These are phyloP conservation scores for Oehlia diaphana DNA, from an alignment of 192 early-diverging fungal species.

Conservation along the genomic window DNA sequence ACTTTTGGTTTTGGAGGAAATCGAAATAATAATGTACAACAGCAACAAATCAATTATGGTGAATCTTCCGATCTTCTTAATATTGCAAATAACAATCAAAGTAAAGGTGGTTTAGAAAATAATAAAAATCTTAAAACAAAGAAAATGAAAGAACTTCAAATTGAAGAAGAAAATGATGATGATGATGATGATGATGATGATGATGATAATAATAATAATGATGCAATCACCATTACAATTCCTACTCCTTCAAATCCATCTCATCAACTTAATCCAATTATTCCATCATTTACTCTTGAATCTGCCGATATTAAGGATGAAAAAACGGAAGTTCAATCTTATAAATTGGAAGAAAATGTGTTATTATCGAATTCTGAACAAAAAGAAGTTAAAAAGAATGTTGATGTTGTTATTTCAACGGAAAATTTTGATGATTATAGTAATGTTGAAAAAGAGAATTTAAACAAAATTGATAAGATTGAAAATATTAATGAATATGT, in stretches of 20 bases:
- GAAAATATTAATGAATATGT: not conserved
- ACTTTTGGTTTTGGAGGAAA: constrained; percentile 22
- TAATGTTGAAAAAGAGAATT: not conserved
- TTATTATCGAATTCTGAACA: not conserved
- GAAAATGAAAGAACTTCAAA: not conserved
- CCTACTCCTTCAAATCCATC: not conserved
- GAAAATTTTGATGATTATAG: not conserved
- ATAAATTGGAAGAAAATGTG: not conserved
- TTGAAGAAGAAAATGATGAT: not conserved
- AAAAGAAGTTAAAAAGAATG: not conserved
- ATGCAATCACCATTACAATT: not conserved
- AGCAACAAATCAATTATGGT: not conserved
- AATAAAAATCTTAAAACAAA: not conserved
- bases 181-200: not conserved
- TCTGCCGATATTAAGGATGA: not conserved
- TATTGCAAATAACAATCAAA: not conserved
- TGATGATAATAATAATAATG: not conserved
- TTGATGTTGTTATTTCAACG: not conserved
- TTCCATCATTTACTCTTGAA: not conserved
- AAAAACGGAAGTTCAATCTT: not conserved
- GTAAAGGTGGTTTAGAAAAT: not conserved
- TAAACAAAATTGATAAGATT: not conserved
- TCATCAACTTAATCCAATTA: not conserved
- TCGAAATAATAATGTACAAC: constrained; percentile 1
- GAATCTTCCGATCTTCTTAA: not conserved